Evolutionary conservation across 78 protist species (phyloP).

Genomic region (Anaeramoeba ignava): DNA sequence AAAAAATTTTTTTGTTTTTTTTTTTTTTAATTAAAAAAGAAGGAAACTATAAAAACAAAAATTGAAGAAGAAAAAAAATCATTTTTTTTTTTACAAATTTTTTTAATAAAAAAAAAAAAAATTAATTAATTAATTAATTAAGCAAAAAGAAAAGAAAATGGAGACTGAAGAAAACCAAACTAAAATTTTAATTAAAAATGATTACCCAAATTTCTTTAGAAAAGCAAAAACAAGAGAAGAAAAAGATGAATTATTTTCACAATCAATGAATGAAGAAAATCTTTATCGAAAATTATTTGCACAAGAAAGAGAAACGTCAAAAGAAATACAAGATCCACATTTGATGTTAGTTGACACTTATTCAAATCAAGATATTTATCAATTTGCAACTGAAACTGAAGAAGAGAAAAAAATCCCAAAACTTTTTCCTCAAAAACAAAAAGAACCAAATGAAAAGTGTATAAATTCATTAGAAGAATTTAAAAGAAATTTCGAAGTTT

Average conservation of each 20-base stretch:
- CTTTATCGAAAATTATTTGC: background rate
- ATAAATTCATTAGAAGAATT: background rate
- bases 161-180: too few relatives aligned
- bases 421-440: background rate
- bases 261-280: background rate
- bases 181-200: background rate
- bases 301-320: background rate
- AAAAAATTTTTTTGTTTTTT: too few relatives aligned
- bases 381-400: background rate
- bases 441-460: background rate
- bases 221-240: background rate
- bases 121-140: too few relatives aligned
- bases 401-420: background rate
- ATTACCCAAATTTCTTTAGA: background rate
- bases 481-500: background rate
- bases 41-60: too few relatives aligned
- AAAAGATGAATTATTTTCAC: background rate
- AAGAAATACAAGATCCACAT: background rate
- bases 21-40: too few relatives aligned
- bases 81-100: too few relatives aligned
- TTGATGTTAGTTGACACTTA: background rate
- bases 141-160: too few relatives aligned
- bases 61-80: too few relatives aligned
- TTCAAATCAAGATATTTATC: background rate
- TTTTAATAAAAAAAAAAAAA: too few relatives aligned